Evolutionary conservation across 345 rosid genomes (phyloP).

Genomic region (Leavenworthia alabamica): DNA sequence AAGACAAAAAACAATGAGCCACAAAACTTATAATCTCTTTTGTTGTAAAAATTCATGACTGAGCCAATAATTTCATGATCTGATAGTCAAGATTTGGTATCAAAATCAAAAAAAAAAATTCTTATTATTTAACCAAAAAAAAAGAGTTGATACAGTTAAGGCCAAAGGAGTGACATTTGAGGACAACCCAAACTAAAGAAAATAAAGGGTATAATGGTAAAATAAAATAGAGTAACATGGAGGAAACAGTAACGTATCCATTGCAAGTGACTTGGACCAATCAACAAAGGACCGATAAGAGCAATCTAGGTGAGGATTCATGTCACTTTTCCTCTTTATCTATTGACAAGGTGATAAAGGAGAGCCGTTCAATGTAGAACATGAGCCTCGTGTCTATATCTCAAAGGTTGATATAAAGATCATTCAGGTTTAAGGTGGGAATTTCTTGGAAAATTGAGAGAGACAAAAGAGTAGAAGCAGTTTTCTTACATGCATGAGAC

Average conservation of each 20-base stretch:
- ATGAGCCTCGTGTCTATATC: constrained; percentile 16
- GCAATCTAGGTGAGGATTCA: constrained; percentile 17
- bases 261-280: constrained; percentile 23
- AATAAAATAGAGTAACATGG: constrained; percentile 19
- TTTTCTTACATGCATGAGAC: constrained; percentile 21
- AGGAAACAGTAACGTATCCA: constrained; percentile 11
- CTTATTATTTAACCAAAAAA: not conserved
- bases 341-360: not conserved
- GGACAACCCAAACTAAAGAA: not conserved
- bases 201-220: constrained; percentile 8
- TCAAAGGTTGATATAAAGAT: constrained; percentile 4
- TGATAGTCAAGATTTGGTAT: not conserved
- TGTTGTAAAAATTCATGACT: not conserved
- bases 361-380: constrained; percentile 18
- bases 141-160: not conserved
- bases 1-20: not conserved
- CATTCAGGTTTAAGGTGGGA: constrained; percentile 17
- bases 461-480: constrained; percentile 16
- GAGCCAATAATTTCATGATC: not conserved
- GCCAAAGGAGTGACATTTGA: not conserved
- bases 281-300: constrained; percentile 14
- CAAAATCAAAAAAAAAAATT: not conserved
- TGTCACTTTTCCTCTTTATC: constrained; percentile 23
- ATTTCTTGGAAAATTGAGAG: constrained; percentile 1
- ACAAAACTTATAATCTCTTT: not conserved